phyloP scores from a whole-genome alignment of 257 asterid species.

The Jaltomata sinuosa region DNA sequence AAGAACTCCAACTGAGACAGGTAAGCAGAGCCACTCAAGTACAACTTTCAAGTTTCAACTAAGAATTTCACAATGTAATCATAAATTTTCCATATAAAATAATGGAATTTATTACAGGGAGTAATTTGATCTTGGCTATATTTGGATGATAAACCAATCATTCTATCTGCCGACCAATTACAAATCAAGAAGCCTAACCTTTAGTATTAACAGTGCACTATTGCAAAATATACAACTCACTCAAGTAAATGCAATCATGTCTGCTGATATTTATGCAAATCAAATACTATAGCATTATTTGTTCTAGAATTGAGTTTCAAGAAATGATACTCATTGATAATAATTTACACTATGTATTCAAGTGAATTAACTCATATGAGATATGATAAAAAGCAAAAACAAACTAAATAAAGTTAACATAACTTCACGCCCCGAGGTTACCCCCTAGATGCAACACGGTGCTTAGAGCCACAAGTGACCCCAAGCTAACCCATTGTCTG shows the following conservation, averaged over 20 bases:
- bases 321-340: background rate
- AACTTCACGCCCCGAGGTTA: too few relatives aligned
- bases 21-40: background rate
- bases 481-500: too few relatives aligned
- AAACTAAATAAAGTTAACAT: background rate
- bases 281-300: background rate
- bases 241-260: background rate
- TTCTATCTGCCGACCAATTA: background rate
- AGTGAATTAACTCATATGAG: background rate
- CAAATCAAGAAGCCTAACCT: background rate
- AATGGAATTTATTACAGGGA: background rate
- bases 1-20: background rate
- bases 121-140: background rate
- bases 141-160: background rate
- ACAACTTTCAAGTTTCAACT: background rate
- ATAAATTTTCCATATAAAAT: background rate
- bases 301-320: background rate
- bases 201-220: too few relatives aligned
- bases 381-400: too few relatives aligned
- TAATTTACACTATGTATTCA: background rate
- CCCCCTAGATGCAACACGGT: too few relatives aligned
- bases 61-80: background rate
- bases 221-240: background rate
- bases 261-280: background rate
- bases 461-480: too few relatives aligned